These are phyloP conservation scores for Prunus davidiana DNA, from an alignment of 306 rosid species.

Conservation along the genomic window DNA sequence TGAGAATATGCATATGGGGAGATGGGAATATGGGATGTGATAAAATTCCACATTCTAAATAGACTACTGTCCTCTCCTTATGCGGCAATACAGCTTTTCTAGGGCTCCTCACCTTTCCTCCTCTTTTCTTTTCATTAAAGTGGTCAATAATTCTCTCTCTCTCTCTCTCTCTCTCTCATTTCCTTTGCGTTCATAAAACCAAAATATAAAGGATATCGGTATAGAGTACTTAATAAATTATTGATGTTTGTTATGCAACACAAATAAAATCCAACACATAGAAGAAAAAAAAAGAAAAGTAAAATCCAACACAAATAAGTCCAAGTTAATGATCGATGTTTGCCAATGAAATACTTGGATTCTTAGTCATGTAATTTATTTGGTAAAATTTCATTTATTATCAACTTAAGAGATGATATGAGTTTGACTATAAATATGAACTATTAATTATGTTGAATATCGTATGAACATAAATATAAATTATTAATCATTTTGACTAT, in stretches of 20 bases:
- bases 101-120: conserved; percentile 18
- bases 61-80: conserved; percentile 63
- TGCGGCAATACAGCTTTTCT: conserved; percentile 47
- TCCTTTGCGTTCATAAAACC: background rate
- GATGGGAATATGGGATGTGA: conserved; percentile 27
- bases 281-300: too few species aligned
- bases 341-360: too few species aligned
- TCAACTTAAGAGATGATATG: background rate
- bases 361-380: too few species aligned
- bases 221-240: too few species aligned
- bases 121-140: conserved; percentile 14
- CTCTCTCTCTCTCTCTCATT: background rate
- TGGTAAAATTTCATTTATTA: too few species aligned
- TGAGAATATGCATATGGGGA: conserved; percentile 46
- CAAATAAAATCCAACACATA: too few species aligned
- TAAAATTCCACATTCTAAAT: conserved; percentile 49
- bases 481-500: background rate
- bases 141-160: conserved; percentile 25
- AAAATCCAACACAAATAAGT: too few species aligned
- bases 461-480: background rate
- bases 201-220: too few species aligned
- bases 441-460: background rate
- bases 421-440: background rate
- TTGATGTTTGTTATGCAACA: too few species aligned
- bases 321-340: too few species aligned